Percentiles rank a stretch among this genome's conserved stretches.
Conservation (phyloP, 2,329 filamentous ascomycete genomes). For the Pezicula rhizophila region DNA sequence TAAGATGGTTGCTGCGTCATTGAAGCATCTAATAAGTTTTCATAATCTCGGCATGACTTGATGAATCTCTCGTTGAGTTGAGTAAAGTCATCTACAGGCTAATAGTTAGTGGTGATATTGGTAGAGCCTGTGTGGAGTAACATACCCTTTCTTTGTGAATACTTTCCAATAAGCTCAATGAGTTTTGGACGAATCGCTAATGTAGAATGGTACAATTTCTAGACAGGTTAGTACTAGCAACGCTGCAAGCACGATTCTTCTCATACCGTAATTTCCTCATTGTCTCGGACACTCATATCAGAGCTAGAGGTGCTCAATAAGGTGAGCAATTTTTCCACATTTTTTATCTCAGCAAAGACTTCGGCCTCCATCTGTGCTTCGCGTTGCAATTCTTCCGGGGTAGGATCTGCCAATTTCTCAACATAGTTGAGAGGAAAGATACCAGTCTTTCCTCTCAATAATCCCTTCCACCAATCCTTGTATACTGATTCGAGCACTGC, state of each 20-base stretch:
- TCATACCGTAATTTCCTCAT: slow-evolving; percentile 86
- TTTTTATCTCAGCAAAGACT: slow-evolving; percentile 71
- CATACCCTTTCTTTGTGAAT: slow-evolving; percentile 95
- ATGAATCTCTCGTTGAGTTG: slow-evolving; percentile 99
- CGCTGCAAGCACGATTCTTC: background rate
- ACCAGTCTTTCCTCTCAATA: slow-evolving; percentile 86
- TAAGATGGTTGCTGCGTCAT: slow-evolving; percentile 83
- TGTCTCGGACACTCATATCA: slow-evolving; percentile 78
- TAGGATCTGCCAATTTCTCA: slow-evolving; percentile 93
- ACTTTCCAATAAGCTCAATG: slow-evolving; percentile 97
- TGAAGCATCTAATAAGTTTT: slow-evolving; percentile 88
- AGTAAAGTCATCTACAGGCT: slow-evolving; percentile 81
- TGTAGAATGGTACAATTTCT: slow-evolving; percentile 85
- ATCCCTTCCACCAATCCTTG: slow-evolving; percentile 99
- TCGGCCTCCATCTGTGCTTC: slow-evolving; percentile 93
- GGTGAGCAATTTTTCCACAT: slow-evolving; percentile 77
- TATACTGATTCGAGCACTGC: slow-evolving; percentile 96
- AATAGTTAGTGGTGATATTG: slow-evolving; percentile 14
- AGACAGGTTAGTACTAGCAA: slow-evolving; percentile 24
- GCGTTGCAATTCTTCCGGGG: slow-evolving; percentile 84
- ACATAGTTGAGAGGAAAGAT: slow-evolving; percentile 99
- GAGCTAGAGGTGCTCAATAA: slow-evolving; percentile 82
- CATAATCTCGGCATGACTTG: slow-evolving; percentile 94
- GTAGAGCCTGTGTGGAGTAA: background rate
- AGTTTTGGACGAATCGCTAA: slow-evolving; percentile 91